Evolutionary conservation across 352 stramenopile genomes (phyloP).

Genomic region (Lagenidium giganteum): DNA sequence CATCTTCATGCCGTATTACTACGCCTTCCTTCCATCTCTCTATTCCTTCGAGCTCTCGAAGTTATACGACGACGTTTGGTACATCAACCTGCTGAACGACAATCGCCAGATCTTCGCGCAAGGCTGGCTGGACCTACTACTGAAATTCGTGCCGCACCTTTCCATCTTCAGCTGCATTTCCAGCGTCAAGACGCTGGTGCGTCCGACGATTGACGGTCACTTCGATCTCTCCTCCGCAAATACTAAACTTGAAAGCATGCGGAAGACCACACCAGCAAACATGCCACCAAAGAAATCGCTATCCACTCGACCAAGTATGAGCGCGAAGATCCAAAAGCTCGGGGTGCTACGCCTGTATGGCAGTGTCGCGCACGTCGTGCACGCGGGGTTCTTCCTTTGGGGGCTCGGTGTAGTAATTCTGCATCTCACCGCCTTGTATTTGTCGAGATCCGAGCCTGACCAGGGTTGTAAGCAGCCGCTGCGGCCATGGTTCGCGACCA

Average conservation of each 20-base stretch:
- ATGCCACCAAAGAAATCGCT: too few species aligned
- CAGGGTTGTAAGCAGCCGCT: slow-evolving; percentile 7
- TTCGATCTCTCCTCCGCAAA: too few species aligned
- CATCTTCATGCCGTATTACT: slow-evolving; percentile 13
- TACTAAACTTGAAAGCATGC: too few species aligned
- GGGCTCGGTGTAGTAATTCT: not conserved
- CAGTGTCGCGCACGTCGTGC: too few species aligned
- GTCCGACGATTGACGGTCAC: too few species aligned
- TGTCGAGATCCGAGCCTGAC: too few species aligned
- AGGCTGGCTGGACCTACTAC: not conserved
- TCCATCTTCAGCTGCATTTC: slow-evolving; percentile 12
- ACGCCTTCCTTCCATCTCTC: not conserved
- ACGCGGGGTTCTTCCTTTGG: not conserved
- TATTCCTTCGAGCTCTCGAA: slow-evolving; percentile 6
- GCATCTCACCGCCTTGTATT: not conserved
- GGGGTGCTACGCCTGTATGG: too few species aligned
- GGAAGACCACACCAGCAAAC: too few species aligned
- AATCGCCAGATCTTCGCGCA: slow-evolving; percentile 15
- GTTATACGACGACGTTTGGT: slow-evolving; percentile 17
- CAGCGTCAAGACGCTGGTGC: slow-evolving; percentile 10
- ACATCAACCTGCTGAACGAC: slow-evolving; percentile 11
- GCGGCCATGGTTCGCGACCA: slow-evolving; percentile 9
- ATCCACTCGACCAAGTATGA: too few species aligned
- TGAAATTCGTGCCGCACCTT: slow-evolving; percentile 12
- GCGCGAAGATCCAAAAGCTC: too few species aligned